These are phyloP conservation scores for Corylus americana DNA, from an alignment of 306 rosid species.

Conservation along the genomic window DNA sequence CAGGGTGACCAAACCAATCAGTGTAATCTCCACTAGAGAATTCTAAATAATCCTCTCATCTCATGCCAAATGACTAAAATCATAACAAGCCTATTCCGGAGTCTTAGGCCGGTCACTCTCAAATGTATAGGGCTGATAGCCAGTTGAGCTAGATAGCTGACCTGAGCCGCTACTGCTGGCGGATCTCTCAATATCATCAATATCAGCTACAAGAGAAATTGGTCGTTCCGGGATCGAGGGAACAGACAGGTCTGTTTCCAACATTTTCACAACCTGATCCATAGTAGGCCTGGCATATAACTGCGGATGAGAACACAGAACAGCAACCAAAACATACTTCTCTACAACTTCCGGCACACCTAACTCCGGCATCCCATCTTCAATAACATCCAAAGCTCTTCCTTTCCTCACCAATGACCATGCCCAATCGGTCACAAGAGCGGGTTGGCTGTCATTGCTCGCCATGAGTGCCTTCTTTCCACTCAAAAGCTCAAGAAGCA, in stretches of 20 bases:
- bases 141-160: slow-evolving; percentile 55
- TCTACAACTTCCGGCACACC: slow-evolving; percentile 69
- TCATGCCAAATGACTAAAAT: background rate
- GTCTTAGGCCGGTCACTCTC: slow-evolving; percentile 26
- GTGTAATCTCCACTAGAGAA: slow-evolving; percentile 32
- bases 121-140: slow-evolving; percentile 54
- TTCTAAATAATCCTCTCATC: slow-evolving; percentile 25
- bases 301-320: slow-evolving; percentile 94
- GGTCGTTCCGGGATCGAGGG: slow-evolving; percentile 81
- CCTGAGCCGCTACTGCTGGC: slow-evolving; percentile 55
- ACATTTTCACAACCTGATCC: slow-evolving; percentile 96
- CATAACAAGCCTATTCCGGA: slow-evolving; percentile 20
- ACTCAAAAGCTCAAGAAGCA: slow-evolving; percentile 91
- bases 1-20: slow-evolving; percentile 19
- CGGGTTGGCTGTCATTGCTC: slow-evolving; percentile 50
- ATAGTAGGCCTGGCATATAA: slow-evolving; percentile 91
- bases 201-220: slow-evolving; percentile 67
- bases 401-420: slow-evolving; percentile 80
- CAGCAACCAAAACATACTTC: slow-evolving; percentile 79
- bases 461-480: slow-evolving; percentile 81
- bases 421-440: slow-evolving; percentile 81
- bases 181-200: slow-evolving; percentile 72
- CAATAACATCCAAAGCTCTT: slow-evolving; percentile 71
- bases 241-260: slow-evolving; percentile 76
- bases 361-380: slow-evolving; percentile 66